Percentiles rank a stretch among this genome's conserved stretches.
phyloP scores from a whole-genome alignment of 164 flowering plant genomes.

The Berberis thunbergii region DNA sequence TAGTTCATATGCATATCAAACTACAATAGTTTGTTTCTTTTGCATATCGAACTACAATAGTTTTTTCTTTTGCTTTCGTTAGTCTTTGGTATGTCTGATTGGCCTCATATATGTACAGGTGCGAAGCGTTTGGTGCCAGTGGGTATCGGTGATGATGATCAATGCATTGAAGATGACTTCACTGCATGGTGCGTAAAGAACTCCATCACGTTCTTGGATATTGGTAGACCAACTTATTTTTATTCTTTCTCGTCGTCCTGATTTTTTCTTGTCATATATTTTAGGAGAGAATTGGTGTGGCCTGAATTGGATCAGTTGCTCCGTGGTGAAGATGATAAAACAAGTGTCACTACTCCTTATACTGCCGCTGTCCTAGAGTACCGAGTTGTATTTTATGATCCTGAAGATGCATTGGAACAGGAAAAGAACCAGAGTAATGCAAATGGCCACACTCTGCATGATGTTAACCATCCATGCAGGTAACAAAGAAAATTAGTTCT shows the following conservation, averaged over 20 bases:
- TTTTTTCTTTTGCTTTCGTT: too few relatives aligned
- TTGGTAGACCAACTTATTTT: too few relatives aligned
- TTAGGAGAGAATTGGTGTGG: constrained; percentile 74
- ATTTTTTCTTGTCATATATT: constrained; percentile 1
- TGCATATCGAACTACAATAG: too few relatives aligned
- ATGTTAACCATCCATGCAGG: constrained; percentile 94
- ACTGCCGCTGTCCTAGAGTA: constrained; percentile 74
- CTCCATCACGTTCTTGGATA: too few relatives aligned
- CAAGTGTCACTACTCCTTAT: constrained; percentile 57
- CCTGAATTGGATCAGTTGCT: constrained; percentile 71
- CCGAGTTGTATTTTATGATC: constrained; percentile 56
- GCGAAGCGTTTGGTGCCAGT: constrained; percentile 45
- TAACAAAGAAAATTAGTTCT: constrained; percentile 13
- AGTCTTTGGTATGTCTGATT: too few relatives aligned
- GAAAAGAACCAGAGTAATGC: constrained; percentile 26
- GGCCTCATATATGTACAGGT: not conserved
- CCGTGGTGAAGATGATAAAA: constrained; percentile 54
- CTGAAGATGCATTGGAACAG: constrained; percentile 16
- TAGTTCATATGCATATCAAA: too few relatives aligned
- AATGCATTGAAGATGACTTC: constrained; percentile 12
- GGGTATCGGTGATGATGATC: constrained; percentile 72
- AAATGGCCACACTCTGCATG: constrained; percentile 25
- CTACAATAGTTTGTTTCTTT: too few relatives aligned
- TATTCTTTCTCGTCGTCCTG: too few relatives aligned
- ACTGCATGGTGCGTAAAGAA: constrained; percentile 4